Evolutionary conservation across 2,329 filamentous ascomycete species (phyloP).

Genomic region (Trichophyton schoenleinii): DNA sequence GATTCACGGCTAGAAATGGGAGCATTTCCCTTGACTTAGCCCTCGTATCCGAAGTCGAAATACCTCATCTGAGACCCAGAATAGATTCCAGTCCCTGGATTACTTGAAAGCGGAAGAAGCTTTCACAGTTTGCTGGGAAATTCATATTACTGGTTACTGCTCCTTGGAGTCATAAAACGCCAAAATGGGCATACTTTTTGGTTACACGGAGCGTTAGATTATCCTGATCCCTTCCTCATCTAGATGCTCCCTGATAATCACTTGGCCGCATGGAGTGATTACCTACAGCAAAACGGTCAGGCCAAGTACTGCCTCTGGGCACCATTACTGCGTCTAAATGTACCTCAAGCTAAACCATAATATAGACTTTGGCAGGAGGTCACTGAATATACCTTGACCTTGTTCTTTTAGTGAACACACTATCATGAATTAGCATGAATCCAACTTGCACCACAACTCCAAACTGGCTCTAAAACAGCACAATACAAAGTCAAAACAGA

Average conservation of each 20-base stretch:
- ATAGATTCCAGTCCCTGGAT: neutral
- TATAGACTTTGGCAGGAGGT: neutral
- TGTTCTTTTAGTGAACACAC: neutral
- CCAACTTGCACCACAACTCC: neutral
- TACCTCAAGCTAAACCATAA: neutral
- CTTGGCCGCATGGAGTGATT: neutral
- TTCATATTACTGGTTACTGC: neutral
- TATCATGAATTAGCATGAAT: neutral
- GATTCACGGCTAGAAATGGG: neutral
- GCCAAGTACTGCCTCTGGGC: neutral
- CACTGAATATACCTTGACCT: neutral
- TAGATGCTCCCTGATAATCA: neutral
- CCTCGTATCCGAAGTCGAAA: neutral
- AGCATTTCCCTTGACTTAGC: neutral
- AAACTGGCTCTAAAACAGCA: neutral
- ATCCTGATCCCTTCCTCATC: neutral
- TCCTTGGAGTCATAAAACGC: neutral
- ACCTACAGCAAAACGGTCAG: neutral
- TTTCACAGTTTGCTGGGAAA: neutral
- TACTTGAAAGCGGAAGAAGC: neutral
- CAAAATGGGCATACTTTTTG: neutral
- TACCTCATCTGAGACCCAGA: neutral
- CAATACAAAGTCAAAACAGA: neutral
- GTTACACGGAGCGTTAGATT: neutral
- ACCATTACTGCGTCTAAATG: neutral